Evolutionary conservation across 2,329 filamentous ascomycete genomes (phyloP).

Genomic region (Xylariaceae sp.): DNA sequence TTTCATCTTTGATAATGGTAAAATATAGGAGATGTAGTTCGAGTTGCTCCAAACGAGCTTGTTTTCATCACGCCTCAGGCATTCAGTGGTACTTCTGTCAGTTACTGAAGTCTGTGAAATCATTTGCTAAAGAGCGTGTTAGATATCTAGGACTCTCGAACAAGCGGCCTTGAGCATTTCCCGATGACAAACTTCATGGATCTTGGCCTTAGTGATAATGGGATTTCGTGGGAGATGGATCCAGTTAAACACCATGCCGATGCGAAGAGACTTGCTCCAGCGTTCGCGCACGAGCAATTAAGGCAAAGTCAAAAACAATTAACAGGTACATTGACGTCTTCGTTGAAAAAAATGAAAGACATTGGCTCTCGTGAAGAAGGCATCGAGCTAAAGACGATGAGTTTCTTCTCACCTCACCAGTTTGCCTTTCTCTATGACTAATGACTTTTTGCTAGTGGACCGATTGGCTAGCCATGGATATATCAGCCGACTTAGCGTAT

Average conservation of each 20-base stretch:
- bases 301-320: slow-evolving; percentile 2
- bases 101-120: too few relatives aligned
- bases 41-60: slow-evolving; percentile 13
- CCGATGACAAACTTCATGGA: slow-evolving; percentile 6
- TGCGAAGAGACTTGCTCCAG: slow-evolving; percentile 7
- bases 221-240: slow-evolving; percentile 11
- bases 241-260: slow-evolving; percentile 6
- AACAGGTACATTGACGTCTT: slow-evolving; percentile 11
- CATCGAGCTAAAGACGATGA: not conserved
- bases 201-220: slow-evolving; percentile 6
- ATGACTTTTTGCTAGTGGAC: slow-evolving; percentile 12
- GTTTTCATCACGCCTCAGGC: slow-evolving; percentile 9
- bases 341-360: slow-evolving; percentile 8
- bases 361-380: slow-evolving; percentile 1
- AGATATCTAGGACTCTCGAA: slow-evolving; percentile 1
- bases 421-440: too few relatives aligned
- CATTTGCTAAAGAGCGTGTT: not conserved
- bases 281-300: slow-evolving; percentile 6
- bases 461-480: slow-evolving; percentile 20
- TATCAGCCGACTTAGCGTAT: slow-evolving; percentile 19
- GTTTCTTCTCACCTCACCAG: not conserved
- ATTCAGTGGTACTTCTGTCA: not conserved
- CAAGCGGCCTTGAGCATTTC: slow-evolving; percentile 6
- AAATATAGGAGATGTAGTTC: slow-evolving; percentile 9
- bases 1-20: not conserved